A percentile compares a stretch with the other conserved stretches of the same genome.
phyloP scores from a whole-genome alignment of 371 early-diverging fungal species.

The Mortierella sp. region DNA sequence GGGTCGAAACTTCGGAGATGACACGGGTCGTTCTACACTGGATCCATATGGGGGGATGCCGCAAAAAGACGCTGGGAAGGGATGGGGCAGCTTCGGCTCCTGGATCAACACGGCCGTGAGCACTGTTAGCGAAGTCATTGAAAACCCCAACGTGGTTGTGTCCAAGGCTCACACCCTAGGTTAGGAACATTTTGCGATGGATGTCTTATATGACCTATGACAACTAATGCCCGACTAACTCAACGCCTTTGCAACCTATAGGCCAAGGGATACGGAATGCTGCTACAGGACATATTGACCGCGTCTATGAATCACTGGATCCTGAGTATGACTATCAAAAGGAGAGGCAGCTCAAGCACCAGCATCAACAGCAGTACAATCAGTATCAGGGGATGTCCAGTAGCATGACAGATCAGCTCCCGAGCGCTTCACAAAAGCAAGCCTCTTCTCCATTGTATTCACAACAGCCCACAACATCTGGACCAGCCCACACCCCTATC shows the following conservation, averaged over 20 bases:
- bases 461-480: neutral
- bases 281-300: slow-evolving; percentile 45
- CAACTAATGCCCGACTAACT: neutral
- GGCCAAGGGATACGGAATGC: slow-evolving; percentile 48
- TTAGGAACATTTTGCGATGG: neutral
- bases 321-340: slow-evolving; percentile 47
- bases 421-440: neutral
- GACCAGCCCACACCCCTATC: slow-evolving; percentile 6
- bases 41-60: neutral
- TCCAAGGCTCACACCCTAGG: slow-evolving; percentile 46
- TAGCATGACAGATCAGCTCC: neutral
- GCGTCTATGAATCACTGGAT: slow-evolving; percentile 48
- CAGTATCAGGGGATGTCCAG: neutral
- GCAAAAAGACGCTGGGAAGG: slow-evolving; percentile 14
- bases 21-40: neutral
- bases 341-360: slow-evolving; percentile 21
- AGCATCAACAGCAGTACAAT: neutral
- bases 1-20: neutral
- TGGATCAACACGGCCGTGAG: slow-evolving; percentile 53
- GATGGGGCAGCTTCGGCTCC: slow-evolving; percentile 44
- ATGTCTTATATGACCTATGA: neutral
- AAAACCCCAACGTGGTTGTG: slow-evolving; percentile 50
- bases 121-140: slow-evolving; percentile 49
- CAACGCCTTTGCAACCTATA: neutral
- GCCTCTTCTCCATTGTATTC: neutral